Percentiles rank a stretch among this genome's conserved stretches.
These are phyloP conservation scores for Marasmius sp. DNA, from an alignment of 1,284 basidiomycete genomes.

Conservation along the genomic window DNA sequence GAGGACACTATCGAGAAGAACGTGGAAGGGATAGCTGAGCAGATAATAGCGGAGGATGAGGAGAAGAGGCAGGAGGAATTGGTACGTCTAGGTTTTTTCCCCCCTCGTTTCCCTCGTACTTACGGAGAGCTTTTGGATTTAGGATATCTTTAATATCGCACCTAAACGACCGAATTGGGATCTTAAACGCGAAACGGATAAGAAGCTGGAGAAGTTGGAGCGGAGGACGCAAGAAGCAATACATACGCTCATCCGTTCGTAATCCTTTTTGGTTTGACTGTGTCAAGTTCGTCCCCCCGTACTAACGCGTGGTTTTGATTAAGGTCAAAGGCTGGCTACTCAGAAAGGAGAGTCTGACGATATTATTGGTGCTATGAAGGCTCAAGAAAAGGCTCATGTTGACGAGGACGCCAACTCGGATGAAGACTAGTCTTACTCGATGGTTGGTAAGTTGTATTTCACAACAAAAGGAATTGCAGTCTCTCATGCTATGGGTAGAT, in stretches of 20 bases:
- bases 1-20: constrained; percentile 88
- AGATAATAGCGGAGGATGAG: constrained; percentile 86
- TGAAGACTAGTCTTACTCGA: constrained; percentile 36
- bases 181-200: constrained; percentile 91
- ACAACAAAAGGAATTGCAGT: not conserved
- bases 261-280: constrained; percentile 23
- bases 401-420: constrained; percentile 48
- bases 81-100: constrained; percentile 45
- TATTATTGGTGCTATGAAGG: constrained; percentile 75
- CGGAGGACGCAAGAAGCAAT: constrained; percentile 90
- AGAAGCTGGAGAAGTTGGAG: constrained; percentile 87
- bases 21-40: constrained; percentile 81
- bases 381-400: constrained; percentile 55
- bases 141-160: constrained; percentile 97
- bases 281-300: constrained; percentile 18
- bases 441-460: not conserved
- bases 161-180: constrained; percentile 98
- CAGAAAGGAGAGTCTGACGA: constrained; percentile 79
- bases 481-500: not conserved
- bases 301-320: constrained; percentile 10
- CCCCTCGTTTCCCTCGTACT: not conserved
- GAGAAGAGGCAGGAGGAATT: constrained; percentile 83
- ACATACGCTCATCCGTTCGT: constrained; percentile 87
- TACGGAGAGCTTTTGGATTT: constrained; percentile 59
- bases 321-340: constrained; percentile 74